Evolutionary conservation across 2,329 filamentous ascomycete genomes (phyloP).

Genomic region (Diaporthe velutina): DNA sequence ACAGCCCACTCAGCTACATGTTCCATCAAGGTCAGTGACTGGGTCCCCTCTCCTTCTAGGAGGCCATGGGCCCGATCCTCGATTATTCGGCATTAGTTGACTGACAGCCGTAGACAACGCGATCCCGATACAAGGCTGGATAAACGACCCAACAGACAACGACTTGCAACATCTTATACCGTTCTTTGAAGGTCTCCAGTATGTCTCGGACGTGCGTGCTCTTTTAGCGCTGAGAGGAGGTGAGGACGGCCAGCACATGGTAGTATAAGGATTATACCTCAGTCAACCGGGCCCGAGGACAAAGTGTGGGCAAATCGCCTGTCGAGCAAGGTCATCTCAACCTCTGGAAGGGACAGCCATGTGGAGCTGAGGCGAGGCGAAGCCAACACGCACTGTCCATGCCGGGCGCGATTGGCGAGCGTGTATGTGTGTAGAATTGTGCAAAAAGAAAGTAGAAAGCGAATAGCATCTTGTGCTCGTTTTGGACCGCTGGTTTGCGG

Average conservation of each 20-base stretch:
- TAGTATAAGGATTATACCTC: conserved; percentile 44
- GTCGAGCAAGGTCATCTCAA: conserved; percentile 7
- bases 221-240: conserved; percentile 90
- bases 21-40: conserved; percentile 88
- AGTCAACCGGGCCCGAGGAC: conserved; percentile 13
- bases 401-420: background rate
- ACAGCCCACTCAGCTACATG: conserved; percentile 97
- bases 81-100: background rate
- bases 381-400: background rate
- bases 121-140: conserved; percentile 99
- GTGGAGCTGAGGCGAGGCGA: background rate
- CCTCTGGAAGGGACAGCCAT: background rate
- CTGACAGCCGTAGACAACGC: conserved; percentile 83
- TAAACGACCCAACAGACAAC: conserved; percentile 97
- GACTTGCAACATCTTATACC: conserved; percentile 94
- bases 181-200: conserved; percentile 92
- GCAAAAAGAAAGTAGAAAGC: conserved; percentile 34
- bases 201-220: conserved; percentile 94
- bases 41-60: background rate
- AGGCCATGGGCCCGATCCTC: background rate
- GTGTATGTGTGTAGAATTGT: conserved; percentile 13
- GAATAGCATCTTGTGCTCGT: conserved; percentile 28
- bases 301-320: background rate
- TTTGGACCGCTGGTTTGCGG: background rate
- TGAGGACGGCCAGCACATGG: conserved; percentile 77